These are phyloP conservation scores for Lodderomyces elongisporus DNA, from an alignment of 1,139 yeast species.

Conservation along the genomic window DNA sequence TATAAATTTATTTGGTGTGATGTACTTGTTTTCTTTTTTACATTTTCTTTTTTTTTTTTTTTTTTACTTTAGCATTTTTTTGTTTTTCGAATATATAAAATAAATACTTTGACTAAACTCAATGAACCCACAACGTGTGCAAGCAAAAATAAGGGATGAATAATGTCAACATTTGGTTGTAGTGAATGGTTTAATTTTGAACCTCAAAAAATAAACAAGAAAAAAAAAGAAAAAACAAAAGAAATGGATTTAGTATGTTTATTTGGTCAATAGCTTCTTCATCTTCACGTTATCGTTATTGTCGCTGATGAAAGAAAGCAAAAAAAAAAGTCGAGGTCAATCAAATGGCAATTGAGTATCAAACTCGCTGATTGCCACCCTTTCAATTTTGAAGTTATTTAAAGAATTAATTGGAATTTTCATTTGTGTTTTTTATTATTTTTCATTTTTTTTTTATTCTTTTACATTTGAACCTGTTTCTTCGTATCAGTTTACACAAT, in stretches of 20 bases:
- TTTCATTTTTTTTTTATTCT: background rate
- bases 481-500: constrained; percentile 24
- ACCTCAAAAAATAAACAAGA: background rate
- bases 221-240: background rate
- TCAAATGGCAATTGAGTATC: background rate
- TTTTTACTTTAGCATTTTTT: too few species aligned
- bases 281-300: too few species aligned
- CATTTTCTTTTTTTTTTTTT: too few species aligned
- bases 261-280: too few species aligned
- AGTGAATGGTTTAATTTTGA: background rate
- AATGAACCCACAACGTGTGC: too few species aligned
- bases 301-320: too few species aligned
- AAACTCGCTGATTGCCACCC: background rate
- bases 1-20: too few species aligned
- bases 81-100: too few species aligned
- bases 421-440: background rate
- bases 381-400: background rate
- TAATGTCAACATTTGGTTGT: too few species aligned
- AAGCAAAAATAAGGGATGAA: too few species aligned
- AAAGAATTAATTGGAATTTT: background rate
- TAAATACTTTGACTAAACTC: too few species aligned
- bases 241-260: background rate
- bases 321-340: background rate
- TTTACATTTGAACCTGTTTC: background rate
- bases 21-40: too few species aligned